Base-by-base conservation (phyloP, 441 rosid species). In the Arabidopsis lyrata region DNA sequence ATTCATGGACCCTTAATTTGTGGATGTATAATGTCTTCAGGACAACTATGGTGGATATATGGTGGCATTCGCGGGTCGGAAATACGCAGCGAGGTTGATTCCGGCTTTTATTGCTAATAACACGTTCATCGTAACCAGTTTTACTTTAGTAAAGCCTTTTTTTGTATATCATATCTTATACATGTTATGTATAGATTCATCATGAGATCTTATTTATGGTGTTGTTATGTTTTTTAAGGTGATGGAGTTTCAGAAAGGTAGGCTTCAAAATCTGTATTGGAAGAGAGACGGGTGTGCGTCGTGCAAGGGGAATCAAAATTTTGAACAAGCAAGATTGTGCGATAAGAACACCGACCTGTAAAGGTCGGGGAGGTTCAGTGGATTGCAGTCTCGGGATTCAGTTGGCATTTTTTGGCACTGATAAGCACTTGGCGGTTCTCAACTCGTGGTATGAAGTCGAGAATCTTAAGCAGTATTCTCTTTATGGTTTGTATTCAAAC, bases 391-490 rank as follows among this genome's bases (percentile, higher is more conserved):
- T 92, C 2, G 95, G 97, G 73, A 90, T 92, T 32, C 97, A 90
- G 58, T 63, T 90, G 38, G 93, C 93, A 14, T 92, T 92, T 76
- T 90, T 97, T 0, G 97, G 97, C 60, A 90, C 97, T 3, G 97
- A 92, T 70, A 92, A 90, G 81, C 95, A 92, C 66, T 75, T 85
- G 69, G 64, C 88, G 2, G 88, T 74, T 66, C 88, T 92, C 55
- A 90, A 92, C 80, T 90, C 98, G 2, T 92, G 98, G 97, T 92
- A 92, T 56, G 96, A 92, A 76, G 93, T 92, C 1, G 85, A 84
- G 68, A 92, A 90, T 44, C 87, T 92, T 65, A 78, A 91, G 53
- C 98, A 92, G 74, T 90, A 86, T 81, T 92, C 97, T 0, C 95
- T 92, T 64, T 92, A 78, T 42, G 80, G 84, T 71, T 81, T 92